phyloP scores from a whole-genome alignment of 805 yeast species.

The Jamesozyma gamospora region DNA sequence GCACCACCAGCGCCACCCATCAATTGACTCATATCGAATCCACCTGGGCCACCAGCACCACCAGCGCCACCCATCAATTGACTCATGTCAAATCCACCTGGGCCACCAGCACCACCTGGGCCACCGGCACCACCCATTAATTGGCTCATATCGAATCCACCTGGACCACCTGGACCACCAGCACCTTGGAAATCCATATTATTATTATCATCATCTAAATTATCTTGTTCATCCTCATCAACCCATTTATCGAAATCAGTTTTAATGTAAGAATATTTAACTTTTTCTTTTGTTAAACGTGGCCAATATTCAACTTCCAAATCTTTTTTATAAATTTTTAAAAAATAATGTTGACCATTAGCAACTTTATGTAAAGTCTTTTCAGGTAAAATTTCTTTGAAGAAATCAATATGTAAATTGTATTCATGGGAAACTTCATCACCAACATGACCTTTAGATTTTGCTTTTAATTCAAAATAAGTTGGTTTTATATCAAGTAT shows the following conservation, averaged over 20 bases:
- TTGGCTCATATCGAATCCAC: constrained; percentile 24
- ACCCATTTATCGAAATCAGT: constrained; percentile 98
- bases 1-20: constrained; percentile 25
- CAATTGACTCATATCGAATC: constrained; percentile 13
- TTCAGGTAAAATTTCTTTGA: constrained; percentile 59
- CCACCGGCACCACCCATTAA: constrained; percentile 32
- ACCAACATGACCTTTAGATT: constrained; percentile 37
- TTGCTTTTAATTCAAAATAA: constrained; percentile 38
- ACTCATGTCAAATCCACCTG: constrained; percentile 25
- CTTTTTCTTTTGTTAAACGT: constrained; percentile 79
- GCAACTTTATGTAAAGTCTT: constrained; percentile 43
- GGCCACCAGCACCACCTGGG: constrained; percentile 26
- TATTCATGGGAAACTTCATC: constrained; percentile 38
- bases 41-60: constrained; percentile 29
- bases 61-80: constrained; percentile 29
- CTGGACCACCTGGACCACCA: constrained; percentile 20
- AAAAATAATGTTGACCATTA: constrained; percentile 47
- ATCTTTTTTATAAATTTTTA: constrained; percentile 61
- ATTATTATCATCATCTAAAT: constrained; percentile 27
- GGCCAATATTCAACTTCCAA: constrained; percentile 84
- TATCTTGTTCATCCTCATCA: constrained; percentile 96
- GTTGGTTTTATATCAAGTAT: constrained; percentile 51
- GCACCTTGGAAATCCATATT: constrained; percentile 35
- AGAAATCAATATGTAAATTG: constrained; percentile 64
- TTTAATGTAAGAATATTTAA: constrained; percentile 67